Base-by-base conservation (phyloP, 2,329 filamentous ascomycete genomes). In the Bipolaris oryzae region DNA sequence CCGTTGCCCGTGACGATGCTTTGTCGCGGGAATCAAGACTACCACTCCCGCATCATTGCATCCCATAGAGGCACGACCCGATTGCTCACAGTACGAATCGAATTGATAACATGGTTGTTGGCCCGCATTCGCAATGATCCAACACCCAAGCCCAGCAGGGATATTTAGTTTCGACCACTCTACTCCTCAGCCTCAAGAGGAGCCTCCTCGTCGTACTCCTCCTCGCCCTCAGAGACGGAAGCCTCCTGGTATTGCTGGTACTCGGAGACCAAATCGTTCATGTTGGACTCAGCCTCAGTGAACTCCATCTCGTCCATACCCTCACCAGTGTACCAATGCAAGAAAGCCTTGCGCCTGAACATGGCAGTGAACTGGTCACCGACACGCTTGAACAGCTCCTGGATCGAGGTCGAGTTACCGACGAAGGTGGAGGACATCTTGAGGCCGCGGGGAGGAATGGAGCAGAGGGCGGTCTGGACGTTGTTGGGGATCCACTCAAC, bases 241-340 rank as follows among this genome's bases (percentile, higher is more conserved):
- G 95, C 95, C 81, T 99, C 95, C 88, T 99, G 95, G 89, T 99
- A 99, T 83, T 99, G 95, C 88, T 98, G 95, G 86, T 99, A 99
- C 82, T 99, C 95, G 62, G 92, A 96, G 75, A 99, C 94, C 78
- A 99, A 85, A 81, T 99, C 95, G 86, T 99, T 98, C 95, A 99
- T 98, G 87, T 99, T 99, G 83, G 91, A 96, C 89, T 99, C 95
- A 73, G 95, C 95, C 87, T 99, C 95, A 78, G 95, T 99, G 86
- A 99, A 99, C 85, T 99, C 95, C 95, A 99, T 98, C 89, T 99
- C 95, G 83, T 99, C 95, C 95, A 99, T 99, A 84, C 95, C 95
- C 87, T 99, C 95, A 78, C 93, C 93, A 88, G 95, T 99, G 85
- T 99, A 99, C 95, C 95, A 99, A 86, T 98, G 95, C 88, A 99